A percentile compares a stretch with the other conserved stretches of the same genome.
These are phyloP conservation scores for Sugiyamaella neomexicana DNA, from an alignment of 1,139 yeast genomes.

Conservation along the genomic window DNA sequence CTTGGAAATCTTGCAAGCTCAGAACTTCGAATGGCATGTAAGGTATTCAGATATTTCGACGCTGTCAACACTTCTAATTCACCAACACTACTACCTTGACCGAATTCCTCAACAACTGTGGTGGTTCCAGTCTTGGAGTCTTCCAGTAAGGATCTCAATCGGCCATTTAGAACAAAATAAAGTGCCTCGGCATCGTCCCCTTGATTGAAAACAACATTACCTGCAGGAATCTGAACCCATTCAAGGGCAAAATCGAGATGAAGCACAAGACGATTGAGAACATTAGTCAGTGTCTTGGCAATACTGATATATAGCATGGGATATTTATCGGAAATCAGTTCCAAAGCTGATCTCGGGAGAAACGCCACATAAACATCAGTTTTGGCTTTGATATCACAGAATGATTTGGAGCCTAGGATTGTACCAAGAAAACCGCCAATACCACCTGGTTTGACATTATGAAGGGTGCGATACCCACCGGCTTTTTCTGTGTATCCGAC, in stretches of 20 bases:
- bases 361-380: constrained; percentile 69
- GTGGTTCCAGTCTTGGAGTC: constrained; percentile 33
- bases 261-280: constrained; percentile 65
- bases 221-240: constrained; percentile 90
- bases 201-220: constrained; percentile 74
- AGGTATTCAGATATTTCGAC: constrained; percentile 65
- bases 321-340: constrained; percentile 67
- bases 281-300: constrained; percentile 67
- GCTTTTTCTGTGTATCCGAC: constrained; percentile 48
- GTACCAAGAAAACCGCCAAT: constrained; percentile 86
- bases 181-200: constrained; percentile 91
- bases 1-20: constrained; percentile 93
- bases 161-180: constrained; percentile 85
- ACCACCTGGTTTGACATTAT: constrained; percentile 72
- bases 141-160: constrained; percentile 65
- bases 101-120: constrained; percentile 71
- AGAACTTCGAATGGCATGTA: constrained; percentile 88
- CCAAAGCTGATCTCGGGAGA: constrained; percentile 61
- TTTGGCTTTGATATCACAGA: constrained; percentile 65
- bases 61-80: constrained; percentile 94
- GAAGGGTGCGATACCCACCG: constrained; percentile 47
- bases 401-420: constrained; percentile 74
- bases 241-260: constrained; percentile 89
- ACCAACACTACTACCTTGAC: constrained; percentile 93
- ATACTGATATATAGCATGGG: constrained; percentile 75